Conservation (phyloP, 2,329 filamentous ascomycete genomes). For the Shiraia bambusicola region DNA sequence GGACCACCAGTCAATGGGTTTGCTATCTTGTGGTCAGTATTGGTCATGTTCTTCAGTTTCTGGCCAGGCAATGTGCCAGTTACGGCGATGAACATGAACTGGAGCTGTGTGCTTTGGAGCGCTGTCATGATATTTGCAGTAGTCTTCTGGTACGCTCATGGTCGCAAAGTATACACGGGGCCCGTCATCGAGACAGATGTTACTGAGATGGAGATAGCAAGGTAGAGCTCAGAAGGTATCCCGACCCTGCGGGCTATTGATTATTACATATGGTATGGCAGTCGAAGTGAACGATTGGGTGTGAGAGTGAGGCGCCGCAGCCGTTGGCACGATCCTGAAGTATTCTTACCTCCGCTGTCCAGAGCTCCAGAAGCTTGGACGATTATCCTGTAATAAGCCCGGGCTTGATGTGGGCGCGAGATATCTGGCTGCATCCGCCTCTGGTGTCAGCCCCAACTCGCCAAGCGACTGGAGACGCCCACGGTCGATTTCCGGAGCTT, state of each 20-base stretch:
- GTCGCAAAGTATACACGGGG: constrained; percentile 16
- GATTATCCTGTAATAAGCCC: no score
- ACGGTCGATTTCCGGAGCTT: background rate
- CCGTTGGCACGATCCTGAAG: no score
- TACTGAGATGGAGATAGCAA: constrained; percentile 1
- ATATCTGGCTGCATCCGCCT: no score
- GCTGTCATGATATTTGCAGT: constrained; percentile 18
- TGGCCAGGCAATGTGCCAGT: constrained; percentile 22
- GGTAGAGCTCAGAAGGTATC: background rate
- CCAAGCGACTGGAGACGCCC: no score
- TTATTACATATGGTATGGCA: no score
- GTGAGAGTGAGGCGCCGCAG: no score
- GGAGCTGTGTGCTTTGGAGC: constrained; percentile 19
- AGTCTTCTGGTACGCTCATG: constrained; percentile 18
- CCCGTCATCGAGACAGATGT: constrained; percentile 16
- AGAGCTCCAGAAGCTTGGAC: no score
- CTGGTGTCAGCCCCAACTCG: no score
- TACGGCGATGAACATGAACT: constrained; percentile 23
- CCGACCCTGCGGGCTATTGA: no score
- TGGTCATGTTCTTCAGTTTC: constrained; percentile 24
- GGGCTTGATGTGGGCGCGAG: no score
- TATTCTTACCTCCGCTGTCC: no score
- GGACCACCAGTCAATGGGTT: constrained; percentile 14
- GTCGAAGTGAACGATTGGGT: no score
- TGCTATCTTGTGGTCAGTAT: constrained; percentile 15